Evolutionary conservation across 768 basidiomycete species (phyloP), one percentile per base, ranked within the genome.

Genomic region (Hericium alpestre): DNA sequence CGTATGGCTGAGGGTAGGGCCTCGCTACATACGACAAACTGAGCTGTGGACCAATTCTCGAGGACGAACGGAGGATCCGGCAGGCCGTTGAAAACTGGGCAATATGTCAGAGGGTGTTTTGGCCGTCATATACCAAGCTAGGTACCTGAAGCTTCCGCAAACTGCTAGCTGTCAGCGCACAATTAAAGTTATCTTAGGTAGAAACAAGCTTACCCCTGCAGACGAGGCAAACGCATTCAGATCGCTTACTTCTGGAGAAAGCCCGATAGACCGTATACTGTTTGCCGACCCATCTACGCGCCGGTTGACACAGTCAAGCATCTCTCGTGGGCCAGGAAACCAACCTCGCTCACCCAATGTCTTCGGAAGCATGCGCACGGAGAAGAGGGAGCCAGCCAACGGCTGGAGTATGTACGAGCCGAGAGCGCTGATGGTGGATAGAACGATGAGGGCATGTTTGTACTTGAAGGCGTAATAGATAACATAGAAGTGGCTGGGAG

Each of bases 61-160:
- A 61, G 51, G 20, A 86, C 70, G 62, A 84, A 87, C 8, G 82
- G 79, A 1, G 86, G 86, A 56, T 84, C 81, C 5, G 70, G 63
- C 6, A 86, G 65, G 16, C 66, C 62, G 25, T 59, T 79, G 73
- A 39, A 75, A 66, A 4, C 73, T 73, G 6, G 76, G 72, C 16
- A 76, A 49, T 77, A 75, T 3, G 75, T 73, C 59, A 74, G 79
- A 61, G 69, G 11, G 4, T 9, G 40, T 43, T 54, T 20, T 16
- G 6, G 49, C 56, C 56, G 49, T 6, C 38, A 53, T 7, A 25
- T 47, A 9, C 50, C 43, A 23, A 43, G 10, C 1, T 47, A 56
- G 48, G 20, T n/a, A 62, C 61, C 59, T 54, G 62, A 11, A 38
- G 62, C 55, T 22, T 61, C 57, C 20, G 60, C 56, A 27, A 52